Conservation (phyloP, 2,329 filamentous ascomycete species). For the Microdochium bolleyi region DNA sequence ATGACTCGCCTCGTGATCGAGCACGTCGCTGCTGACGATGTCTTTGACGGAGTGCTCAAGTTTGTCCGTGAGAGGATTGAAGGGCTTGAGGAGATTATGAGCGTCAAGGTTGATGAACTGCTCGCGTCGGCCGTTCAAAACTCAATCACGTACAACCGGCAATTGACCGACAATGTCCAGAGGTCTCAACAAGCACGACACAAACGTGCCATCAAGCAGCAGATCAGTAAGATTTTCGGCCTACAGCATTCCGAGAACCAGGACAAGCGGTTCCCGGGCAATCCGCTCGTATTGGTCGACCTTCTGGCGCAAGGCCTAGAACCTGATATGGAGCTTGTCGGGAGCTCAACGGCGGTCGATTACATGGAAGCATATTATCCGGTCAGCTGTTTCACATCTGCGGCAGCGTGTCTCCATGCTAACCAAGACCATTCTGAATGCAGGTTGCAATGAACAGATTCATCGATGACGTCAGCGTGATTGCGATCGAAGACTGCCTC, state of each 20-base stretch:
- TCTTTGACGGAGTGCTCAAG: constrained; percentile 29
- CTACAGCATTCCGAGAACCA: not conserved
- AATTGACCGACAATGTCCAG: constrained; percentile 31
- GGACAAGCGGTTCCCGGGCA: not conserved
- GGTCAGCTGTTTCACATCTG: not conserved
- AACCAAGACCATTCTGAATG: not conserved
- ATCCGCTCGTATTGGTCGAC: not conserved
- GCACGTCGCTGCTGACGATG: constrained; percentile 28
- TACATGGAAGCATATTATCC: constrained; percentile 25
- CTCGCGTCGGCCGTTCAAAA: constrained; percentile 33
- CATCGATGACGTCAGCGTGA: constrained; percentile 30
- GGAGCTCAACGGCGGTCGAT: constrained; percentile 22
- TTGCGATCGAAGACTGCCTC: not conserved
- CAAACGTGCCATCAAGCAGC: not conserved
- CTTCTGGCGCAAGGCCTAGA: constrained; percentile 4
- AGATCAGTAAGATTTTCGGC: not conserved
- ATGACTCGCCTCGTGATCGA: constrained; percentile 38
- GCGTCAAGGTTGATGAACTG: constrained; percentile 36
- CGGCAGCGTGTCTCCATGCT: not conserved
- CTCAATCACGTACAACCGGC: constrained; percentile 47
- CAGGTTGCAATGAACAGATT: constrained; percentile 33
- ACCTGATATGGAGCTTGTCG: constrained; percentile 14
- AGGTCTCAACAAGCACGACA: constrained; percentile 6
- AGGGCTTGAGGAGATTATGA: constrained; percentile 23
- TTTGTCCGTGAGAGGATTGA: constrained; percentile 25